phyloP scores from a whole-genome alignment of 148 eudicot genomes.

The Cornus suecica region DNA sequence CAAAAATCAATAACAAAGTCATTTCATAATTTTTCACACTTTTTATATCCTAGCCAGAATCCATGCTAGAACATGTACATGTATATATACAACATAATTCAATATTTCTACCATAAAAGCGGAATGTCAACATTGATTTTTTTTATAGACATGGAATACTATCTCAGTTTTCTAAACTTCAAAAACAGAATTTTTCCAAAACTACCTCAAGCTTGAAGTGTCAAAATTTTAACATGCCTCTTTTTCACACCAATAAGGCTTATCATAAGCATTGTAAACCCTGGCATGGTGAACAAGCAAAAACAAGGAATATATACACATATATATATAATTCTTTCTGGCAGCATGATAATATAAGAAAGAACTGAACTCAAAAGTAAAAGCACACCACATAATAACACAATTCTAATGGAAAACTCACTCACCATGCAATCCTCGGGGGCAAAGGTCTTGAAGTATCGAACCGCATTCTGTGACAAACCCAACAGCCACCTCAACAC shows the following conservation, averaged over 20 bases:
- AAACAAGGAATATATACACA: too few relatives aligned
- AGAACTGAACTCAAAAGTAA: neutral
- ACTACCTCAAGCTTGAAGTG: neutral
- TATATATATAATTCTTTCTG: neutral
- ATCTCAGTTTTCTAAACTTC: neutral
- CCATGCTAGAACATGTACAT: neutral
- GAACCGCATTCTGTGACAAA: conserved; percentile 91
- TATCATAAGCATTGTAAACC: too few relatives aligned
- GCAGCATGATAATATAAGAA: neutral
- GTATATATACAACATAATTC: neutral
- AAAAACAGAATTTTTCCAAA: neutral
- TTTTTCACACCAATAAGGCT: too few relatives aligned
- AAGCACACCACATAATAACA: neutral
- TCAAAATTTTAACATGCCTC: neutral
- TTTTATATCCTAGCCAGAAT: neutral
- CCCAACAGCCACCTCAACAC: conserved; percentile 96
- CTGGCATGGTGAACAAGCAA: too few relatives aligned
- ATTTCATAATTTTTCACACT: neutral
- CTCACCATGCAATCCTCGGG: conserved; percentile 83
- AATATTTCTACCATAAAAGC: neutral
- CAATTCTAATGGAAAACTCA: neutral
- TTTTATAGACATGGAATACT: neutral
- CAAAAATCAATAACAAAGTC: neutral
- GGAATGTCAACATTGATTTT: neutral
- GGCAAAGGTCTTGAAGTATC: conserved; percentile 80